Evolutionary conservation across 1,284 basidiomycete species (phyloP), one percentile per base, ranked within the genome.

Genomic region (Thecaphora frezii): DNA sequence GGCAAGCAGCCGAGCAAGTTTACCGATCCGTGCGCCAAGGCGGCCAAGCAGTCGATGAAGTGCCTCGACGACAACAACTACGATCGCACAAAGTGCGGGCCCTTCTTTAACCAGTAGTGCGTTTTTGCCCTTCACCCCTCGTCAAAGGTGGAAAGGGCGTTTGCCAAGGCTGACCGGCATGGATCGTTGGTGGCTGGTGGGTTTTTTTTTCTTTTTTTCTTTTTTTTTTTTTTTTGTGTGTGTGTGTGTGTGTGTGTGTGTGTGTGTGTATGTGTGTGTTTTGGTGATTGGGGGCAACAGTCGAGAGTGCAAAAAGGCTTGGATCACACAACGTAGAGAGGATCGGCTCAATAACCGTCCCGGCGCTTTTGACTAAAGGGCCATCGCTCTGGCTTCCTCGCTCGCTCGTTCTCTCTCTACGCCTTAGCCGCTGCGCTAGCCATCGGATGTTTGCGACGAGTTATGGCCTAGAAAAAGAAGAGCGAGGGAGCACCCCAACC

Each of bases 1-100:
- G 53, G 66, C 54, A 74, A 76, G 38, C 60, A 65, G 8, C 62
- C 72, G 5, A 64, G 63, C 23, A 71, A 75, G 51, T 75, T 48
- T 44, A 68, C 67, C 14, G 76, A 77, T 43, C 76, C 76, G 0
- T 77, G 76, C 47, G 69, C 66, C 25, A 59, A 71, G n/a, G 76
- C 76, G 0, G 71, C 75, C 23, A 59, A 70, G 47, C 64, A 70
- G 24, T 67, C 61, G 13, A 77, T 78, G 72, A 66, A 70, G 48
- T 78, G 76, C 39, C 58, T 78, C 28, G 74, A 77, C 51, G 64
- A 66, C 19, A 49, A 78, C 24, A 57, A 54, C 5, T 77, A 76
- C 56, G 76, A 78, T 42, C 46, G 74, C 21, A 22, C 46, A 42
- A 66, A 71, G 53, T 78, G 76, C 57, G 46, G 56, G 9, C 57